Evolutionary conservation across 148 eudicot genomes (phyloP), one percentile per base, ranked within the genome.

Genomic region (Linanthus parryae): DNA sequence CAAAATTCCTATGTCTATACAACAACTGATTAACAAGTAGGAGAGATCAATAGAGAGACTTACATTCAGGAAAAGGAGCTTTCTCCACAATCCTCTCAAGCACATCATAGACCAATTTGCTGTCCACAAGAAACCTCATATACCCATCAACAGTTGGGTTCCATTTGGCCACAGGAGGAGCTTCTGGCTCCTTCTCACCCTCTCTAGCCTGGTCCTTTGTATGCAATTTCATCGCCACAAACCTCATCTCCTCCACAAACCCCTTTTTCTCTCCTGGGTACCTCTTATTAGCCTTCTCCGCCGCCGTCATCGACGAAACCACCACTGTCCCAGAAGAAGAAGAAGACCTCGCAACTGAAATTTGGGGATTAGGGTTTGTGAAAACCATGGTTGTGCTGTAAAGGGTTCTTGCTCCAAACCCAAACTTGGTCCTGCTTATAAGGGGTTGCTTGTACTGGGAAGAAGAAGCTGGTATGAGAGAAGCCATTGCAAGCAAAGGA

Each of bases 241-340:
- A 69, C 52, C 99, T 92, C 99, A 92, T 87, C 53, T 92, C 99
- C 70, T 92, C 99, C 69, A 87, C 96, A 68, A 92, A 87, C 52
- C 88, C 94, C 58, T 78, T 80, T 20, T 66, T 72, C 74, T 76
- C 85, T 7, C 83, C 82, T 1, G 80, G 76, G n/a, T 49, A 78
- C 74, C 61, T 57, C 69, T 72, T 79, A 72, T 63, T 56, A n/a
- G n/a, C n/a, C n/a, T n/a, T n/a, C n/a, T n/a, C n/a, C n/a, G n/a
- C n/a, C n/a, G n/a, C n/a, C n/a, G n/a, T n/a, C n/a, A n/a, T n/a
- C n/a, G n/a, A n/a, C n/a, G n/a, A n/a, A n/a, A n/a, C n/a, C n/a
- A n/a, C n/a, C n/a, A n/a, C n/a, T n/a, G n/a, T n/a, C n/a, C n/a
- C n/a, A n/a, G n/a, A n/a, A n/a, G n/a, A n/a, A n/a, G n/a, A n/a